Base-by-base conservation (phyloP, 2,329 filamentous ascomycete species). In the Alternaria ventricosa region DNA sequence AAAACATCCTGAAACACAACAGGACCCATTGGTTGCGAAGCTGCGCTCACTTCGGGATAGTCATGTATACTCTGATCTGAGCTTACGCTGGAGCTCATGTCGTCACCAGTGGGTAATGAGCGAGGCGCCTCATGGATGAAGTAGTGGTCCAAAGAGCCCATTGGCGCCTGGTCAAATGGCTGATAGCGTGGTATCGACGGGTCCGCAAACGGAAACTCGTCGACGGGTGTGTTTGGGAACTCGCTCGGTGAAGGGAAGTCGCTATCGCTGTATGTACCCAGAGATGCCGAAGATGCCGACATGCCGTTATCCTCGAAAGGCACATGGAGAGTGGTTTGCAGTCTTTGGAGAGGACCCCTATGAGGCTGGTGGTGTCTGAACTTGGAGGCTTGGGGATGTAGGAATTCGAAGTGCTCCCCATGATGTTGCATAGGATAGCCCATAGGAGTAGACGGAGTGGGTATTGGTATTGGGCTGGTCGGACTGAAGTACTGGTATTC, bases 171-270 rank as follows among this genome's bases (percentile, higher is more conserved):
- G 36, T 77, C 78, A 60, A 77, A 65, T 56, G 79, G 70, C 54
- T 76, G 71, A 63, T 78, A 78, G 44, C 75, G 70, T 54, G 78
- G 76, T 55, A 81, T 75, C 18, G 80, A 78, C 46, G 80, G 73
- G 33, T 83, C 81, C 44, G 76, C 71, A 65, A 81, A 81, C 7
- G 76, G 73, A 50, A 79, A 78, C 47, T 83, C 83, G 20, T 82
- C 81, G 9, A 82, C 81, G 25, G 83, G 82, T 18, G 83, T 84
- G 11, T 81, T 79, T 18, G 83, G 82, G 60, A 80, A 84, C 60
- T 85, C 83, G 63, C 80, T 72, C 12, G 83, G 83, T 20, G 83
- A 83, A 30, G 81, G 80, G 61, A 82, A 84, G 63, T 84, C 83
- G 58, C 82, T 81, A 61, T 84, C 83, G 57, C 82, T 81, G 69